These are phyloP conservation scores for Vararia minispora DNA, from an alignment of 768 basidiomycete genomes.

Conservation along the genomic window DNA sequence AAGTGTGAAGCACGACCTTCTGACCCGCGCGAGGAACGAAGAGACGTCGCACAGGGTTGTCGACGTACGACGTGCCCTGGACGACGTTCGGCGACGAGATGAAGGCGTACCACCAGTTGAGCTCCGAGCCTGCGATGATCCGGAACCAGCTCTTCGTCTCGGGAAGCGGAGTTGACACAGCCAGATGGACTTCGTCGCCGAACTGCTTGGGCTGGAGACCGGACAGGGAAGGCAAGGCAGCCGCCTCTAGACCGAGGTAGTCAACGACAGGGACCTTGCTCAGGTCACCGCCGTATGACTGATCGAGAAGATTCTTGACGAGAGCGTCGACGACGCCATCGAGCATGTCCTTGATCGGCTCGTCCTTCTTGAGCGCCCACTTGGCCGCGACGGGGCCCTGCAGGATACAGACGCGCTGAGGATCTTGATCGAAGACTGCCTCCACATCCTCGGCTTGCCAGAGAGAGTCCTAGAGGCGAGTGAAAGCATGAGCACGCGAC, in stretches of 20 bases:
- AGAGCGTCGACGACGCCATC: conserved; percentile 78
- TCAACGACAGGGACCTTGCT: conserved; percentile 70
- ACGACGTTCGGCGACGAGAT: conserved; percentile 74
- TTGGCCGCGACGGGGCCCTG: conserved; percentile 95
- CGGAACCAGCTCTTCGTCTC: conserved; percentile 69
- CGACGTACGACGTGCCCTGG: conserved; percentile 75
- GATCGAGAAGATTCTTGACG: conserved; percentile 65
- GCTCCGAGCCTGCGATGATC: conserved; percentile 65
- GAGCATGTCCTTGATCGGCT: conserved; percentile 87
- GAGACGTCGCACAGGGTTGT: conserved; percentile 82
- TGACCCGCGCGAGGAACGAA: conserved; percentile 77
- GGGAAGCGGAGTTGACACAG: conserved; percentile 44
- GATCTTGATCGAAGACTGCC: conserved; percentile 97
- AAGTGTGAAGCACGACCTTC: conserved; percentile 49
- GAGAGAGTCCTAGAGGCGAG: conserved; percentile 71
- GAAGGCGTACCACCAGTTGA: conserved; percentile 83
- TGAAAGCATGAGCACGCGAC: too few species aligned
- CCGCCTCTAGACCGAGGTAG: conserved; percentile 58
- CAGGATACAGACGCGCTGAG: conserved; percentile 94
- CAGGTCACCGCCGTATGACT: conserved; percentile 67
- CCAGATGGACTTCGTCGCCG: conserved; percentile 35
- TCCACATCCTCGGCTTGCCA: conserved; percentile 99
- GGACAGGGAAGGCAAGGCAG: conserved; percentile 26
- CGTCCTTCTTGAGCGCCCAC: conserved; percentile 79
- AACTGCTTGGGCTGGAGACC: conserved; percentile 32